Conservation (phyloP, 495 filamentous ascomycete species). For the Haplographium delicatum region DNA sequence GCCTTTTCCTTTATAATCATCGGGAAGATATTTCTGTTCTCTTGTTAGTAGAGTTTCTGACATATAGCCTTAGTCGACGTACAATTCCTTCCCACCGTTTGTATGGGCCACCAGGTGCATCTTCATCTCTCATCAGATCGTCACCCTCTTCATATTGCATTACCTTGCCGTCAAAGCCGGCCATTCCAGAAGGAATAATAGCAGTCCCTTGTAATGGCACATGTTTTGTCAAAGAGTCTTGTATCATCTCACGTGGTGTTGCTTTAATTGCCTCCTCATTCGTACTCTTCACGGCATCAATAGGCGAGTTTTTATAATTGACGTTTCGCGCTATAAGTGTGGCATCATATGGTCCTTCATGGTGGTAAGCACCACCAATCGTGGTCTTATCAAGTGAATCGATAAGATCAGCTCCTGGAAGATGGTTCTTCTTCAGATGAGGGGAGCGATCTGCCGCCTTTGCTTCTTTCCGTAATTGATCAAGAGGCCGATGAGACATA, state of each 20-base stretch:
- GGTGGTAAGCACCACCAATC: slow-evolving; percentile 65
- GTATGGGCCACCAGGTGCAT: slow-evolving; percentile 55
- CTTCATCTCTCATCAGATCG: slow-evolving; percentile 70
- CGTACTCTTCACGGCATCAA: slow-evolving; percentile 68
- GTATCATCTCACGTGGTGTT: slow-evolving; percentile 74
- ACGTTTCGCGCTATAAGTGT: slow-evolving; percentile 66
- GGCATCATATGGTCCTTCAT: slow-evolving; percentile 90
- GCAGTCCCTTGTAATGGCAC: slow-evolving; percentile 84
- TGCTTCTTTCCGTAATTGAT: slow-evolving; percentile 50
- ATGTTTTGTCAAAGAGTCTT: slow-evolving; percentile 68
- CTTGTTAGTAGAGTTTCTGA: background rate
- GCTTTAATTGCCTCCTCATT: slow-evolving; percentile 78
- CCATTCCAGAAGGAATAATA: slow-evolving; percentile 63
- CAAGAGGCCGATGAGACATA: slow-evolving; percentile 56
- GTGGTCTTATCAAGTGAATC: slow-evolving; percentile 65
- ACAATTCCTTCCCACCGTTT: slow-evolving; percentile 64
- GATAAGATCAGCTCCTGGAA: slow-evolving; percentile 71
- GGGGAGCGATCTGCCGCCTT: slow-evolving; percentile 57
- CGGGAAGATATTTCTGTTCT: slow-evolving; percentile 57
- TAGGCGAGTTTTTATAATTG: slow-evolving; percentile 53
- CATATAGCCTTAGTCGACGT: slow-evolving; percentile 28
- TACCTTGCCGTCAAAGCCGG: slow-evolving; percentile 57
- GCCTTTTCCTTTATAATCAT: slow-evolving; percentile 75
- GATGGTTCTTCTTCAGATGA: slow-evolving; percentile 56
- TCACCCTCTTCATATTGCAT: slow-evolving; percentile 83